Percentiles rank a stretch among this genome's conserved stretches.
These are phyloP conservation scores for Diaporthe velutina DNA, from an alignment of 2,329 filamentous ascomycete species.

Conservation along the genomic window DNA sequence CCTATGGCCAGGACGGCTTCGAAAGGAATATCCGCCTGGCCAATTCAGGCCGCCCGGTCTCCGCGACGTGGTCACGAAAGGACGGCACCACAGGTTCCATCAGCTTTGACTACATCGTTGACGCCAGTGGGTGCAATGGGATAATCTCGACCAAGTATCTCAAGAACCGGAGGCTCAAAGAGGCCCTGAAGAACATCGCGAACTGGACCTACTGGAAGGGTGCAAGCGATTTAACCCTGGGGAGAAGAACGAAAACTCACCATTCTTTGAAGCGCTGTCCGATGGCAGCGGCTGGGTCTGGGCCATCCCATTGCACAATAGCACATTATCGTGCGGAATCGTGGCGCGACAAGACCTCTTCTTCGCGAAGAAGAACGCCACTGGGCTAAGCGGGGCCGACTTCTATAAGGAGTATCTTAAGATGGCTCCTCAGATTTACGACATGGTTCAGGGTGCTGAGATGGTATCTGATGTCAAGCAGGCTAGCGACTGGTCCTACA, in stretches of 20 bases:
- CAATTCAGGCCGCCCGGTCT: constrained; percentile 45
- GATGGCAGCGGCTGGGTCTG: constrained; percentile 64
- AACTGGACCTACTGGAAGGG: constrained; percentile 62
- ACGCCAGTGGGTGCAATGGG: constrained; percentile 61
- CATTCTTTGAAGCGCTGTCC: constrained; percentile 59
- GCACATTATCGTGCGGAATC: constrained; percentile 57
- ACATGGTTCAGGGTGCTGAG: constrained; percentile 28
- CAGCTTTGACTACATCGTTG: constrained; percentile 61
- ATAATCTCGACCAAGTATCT: constrained; percentile 62
- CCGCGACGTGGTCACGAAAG: constrained; percentile 51
- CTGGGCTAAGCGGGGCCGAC: background rate
- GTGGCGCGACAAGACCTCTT: constrained; percentile 55
- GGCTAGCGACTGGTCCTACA: constrained; percentile 63
- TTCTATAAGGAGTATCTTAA: constrained; percentile 23
- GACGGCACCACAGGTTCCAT: constrained; percentile 53
- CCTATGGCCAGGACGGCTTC: background rate
- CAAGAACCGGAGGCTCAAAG: constrained; percentile 61
- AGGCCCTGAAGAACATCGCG: constrained; percentile 62
- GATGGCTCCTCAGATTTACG: background rate
- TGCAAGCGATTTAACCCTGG: background rate
- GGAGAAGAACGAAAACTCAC: constrained; percentile 50
- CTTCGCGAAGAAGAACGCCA: constrained; percentile 49
- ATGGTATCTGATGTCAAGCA: constrained; percentile 47
- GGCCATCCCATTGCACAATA: constrained; percentile 64
- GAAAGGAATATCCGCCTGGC: constrained; percentile 35